A percentile compares a stretch with the other conserved stretches of the same genome.
Evolutionary conservation across 805 yeast genomes (phyloP).

Genomic region (Candida broadrunensis): DNA sequence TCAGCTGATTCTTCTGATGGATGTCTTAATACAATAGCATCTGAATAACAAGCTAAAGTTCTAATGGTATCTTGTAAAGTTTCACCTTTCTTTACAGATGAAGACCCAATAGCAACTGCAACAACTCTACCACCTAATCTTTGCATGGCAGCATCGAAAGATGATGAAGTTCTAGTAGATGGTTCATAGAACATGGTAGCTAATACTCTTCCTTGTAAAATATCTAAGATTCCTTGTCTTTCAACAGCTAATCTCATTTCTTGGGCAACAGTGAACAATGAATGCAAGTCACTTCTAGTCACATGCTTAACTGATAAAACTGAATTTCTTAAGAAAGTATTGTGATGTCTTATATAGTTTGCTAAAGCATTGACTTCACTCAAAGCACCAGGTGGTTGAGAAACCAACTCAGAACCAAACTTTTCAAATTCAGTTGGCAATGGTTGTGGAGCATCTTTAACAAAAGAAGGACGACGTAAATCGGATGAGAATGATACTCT

Average conservation of each 20-base stretch:
- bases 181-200: slow-evolving; percentile 98
- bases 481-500: slow-evolving; percentile 33
- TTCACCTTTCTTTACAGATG: slow-evolving; percentile 98
- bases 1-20: slow-evolving; percentile 90
- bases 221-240: slow-evolving; percentile 90
- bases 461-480: slow-evolving; percentile 33
- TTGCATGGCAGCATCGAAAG: slow-evolving; percentile 99
- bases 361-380: slow-evolving; percentile 78
- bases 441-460: slow-evolving; percentile 38
- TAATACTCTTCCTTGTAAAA: slow-evolving; percentile 84
- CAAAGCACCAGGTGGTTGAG: slow-evolving; percentile 69
- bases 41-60: slow-evolving; percentile 91
- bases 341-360: slow-evolving; percentile 73
- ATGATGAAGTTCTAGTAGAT: slow-evolving; percentile 93
- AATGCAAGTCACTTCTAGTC: slow-evolving; percentile 84
- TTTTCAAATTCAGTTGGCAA: slow-evolving; percentile 44
- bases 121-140: slow-evolving; percentile 98
- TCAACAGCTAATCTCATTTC: slow-evolving; percentile 97
- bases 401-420: slow-evolving; percentile 66
- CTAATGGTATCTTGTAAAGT: slow-evolving; percentile 95
- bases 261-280: slow-evolving; percentile 94
- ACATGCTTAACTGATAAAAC: slow-evolving; percentile 87
- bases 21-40: slow-evolving; percentile 95
- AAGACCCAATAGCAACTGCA: slow-evolving; percentile 75
- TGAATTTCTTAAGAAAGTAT: slow-evolving; percentile 87